A percentile compares a stretch with the other conserved stretches of the same genome.
Conservation (phyloP, 441 rosid genomes). For the Adansonia rubrostipa region DNA sequence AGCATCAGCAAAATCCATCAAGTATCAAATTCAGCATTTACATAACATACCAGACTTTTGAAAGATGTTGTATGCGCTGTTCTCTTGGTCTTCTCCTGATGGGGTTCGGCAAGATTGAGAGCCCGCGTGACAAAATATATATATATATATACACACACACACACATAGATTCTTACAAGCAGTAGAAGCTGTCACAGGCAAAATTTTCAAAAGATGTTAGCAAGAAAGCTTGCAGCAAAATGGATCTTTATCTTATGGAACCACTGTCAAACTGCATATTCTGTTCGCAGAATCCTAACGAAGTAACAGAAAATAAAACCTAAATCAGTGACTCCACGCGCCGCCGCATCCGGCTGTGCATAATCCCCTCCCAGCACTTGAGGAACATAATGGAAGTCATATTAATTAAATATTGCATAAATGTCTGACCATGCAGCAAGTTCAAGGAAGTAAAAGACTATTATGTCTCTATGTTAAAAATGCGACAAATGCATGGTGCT, state of each 20-base stretch:
- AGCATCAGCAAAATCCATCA: neutral
- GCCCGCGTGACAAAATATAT: slow-evolving; percentile 53
- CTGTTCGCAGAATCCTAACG: neutral
- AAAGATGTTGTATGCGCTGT: slow-evolving; percentile 71
- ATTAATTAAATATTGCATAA: slow-evolving; percentile 17
- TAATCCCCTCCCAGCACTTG: slow-evolving; percentile 90
- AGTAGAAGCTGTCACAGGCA: neutral
- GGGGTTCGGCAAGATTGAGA: slow-evolving; percentile 86
- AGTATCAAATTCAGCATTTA: slow-evolving; percentile 9
- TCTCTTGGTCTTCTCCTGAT: slow-evolving; percentile 56
- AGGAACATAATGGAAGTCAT: slow-evolving; percentile 25
- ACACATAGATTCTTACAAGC: slow-evolving; percentile 2
- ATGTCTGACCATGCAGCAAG: slow-evolving; percentile 1
- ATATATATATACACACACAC: neutral
- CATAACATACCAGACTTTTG: slow-evolving; percentile 74
- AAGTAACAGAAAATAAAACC: slow-evolving; percentile 45
- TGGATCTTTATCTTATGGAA: slow-evolving; percentile 4
- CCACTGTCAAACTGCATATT: neutral
- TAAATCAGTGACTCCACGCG: slow-evolving; percentile 91
- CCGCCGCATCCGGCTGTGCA: slow-evolving; percentile 95
- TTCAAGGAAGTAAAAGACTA: neutral
- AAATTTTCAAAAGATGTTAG: neutral
- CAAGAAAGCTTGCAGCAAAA: slow-evolving; percentile 2
- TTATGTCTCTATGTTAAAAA: neutral
- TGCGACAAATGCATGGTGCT: slow-evolving; percentile 9